Conservation (phyloP, 495 filamentous ascomycete species). For the Lepidopterella palustris region DNA sequence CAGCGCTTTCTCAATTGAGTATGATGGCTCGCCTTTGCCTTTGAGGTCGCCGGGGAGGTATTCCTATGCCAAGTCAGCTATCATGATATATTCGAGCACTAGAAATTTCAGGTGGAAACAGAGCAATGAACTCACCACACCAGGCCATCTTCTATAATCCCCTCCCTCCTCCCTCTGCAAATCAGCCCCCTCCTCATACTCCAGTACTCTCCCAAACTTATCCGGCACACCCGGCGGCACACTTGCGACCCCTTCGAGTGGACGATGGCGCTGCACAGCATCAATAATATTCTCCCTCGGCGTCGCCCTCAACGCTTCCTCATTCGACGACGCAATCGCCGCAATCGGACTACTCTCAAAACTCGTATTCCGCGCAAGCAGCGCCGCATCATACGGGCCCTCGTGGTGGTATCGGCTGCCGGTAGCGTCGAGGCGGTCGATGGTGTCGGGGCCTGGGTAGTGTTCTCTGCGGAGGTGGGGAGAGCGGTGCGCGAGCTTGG, state of each 20-base stretch:
- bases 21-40: conserved; percentile 74
- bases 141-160: conserved; percentile 63
- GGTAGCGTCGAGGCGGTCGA: conserved; percentile 69
- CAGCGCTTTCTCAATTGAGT: conserved; percentile 56
- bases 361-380: conserved; percentile 62
- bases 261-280: conserved; percentile 65
- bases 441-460: conserved; percentile 64
- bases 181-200: conserved; percentile 81
- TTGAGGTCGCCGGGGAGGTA: conserved; percentile 68
- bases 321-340: conserved; percentile 66
- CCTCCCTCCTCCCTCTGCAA: conserved; percentile 63
- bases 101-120: background rate
- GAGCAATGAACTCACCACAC: conserved; percentile 48
- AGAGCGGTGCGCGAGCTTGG: conserved; percentile 54
- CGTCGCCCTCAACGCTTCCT: conserved; percentile 74
- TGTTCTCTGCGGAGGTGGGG: conserved; percentile 58
- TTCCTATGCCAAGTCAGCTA: conserved; percentile 39
- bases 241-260: conserved; percentile 74
- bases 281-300: conserved; percentile 74
- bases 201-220: conserved; percentile 57
- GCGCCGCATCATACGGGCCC: conserved; percentile 84
- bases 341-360: conserved; percentile 62
- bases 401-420: conserved; percentile 75
- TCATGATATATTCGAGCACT: background rate
- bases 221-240: conserved; percentile 68